Evolutionary conservation across 192 early-diverging fungal species (phyloP).

Genomic region (Coemansia sp.): DNA sequence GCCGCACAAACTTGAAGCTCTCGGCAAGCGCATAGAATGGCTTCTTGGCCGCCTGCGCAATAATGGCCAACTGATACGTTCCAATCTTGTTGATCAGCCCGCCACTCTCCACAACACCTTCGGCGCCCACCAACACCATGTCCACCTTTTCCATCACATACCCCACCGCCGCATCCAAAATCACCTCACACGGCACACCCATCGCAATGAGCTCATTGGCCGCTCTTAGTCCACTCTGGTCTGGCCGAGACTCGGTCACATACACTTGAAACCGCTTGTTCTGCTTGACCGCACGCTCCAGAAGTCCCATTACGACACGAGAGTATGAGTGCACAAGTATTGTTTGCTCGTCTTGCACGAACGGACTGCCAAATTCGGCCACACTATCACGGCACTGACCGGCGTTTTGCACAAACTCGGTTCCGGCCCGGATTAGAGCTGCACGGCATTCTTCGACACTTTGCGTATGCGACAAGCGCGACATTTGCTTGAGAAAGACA

Average conservation of each 20-base stretch:
- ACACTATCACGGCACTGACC: conserved; percentile 70
- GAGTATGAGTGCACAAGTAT: conserved; percentile 96
- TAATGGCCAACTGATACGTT: conserved; percentile 92
- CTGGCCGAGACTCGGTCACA: conserved; percentile 87
- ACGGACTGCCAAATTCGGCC: conserved; percentile 74
- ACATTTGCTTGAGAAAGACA: conserved; percentile 66
- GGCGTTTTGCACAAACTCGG: conserved; percentile 73
- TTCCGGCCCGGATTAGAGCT: conserved; percentile 67
- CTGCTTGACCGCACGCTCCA: conserved; percentile 67
- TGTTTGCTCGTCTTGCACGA: conserved; percentile 78
- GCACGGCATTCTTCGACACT: conserved; percentile 72
- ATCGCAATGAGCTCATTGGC: conserved; percentile 66
- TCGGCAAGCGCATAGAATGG: conserved; percentile 95
- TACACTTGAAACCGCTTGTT: conserved; percentile 91
- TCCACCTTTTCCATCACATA: conserved; percentile 96
- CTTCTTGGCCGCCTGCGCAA: conserved; percentile 92
- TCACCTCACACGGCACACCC: conserved; percentile 80
- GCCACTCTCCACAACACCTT: conserved; percentile 97
- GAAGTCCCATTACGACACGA: conserved; percentile 83
- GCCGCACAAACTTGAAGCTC: conserved; percentile 94
- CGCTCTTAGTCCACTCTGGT: conserved; percentile 58
- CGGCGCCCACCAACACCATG: conserved; percentile 94
- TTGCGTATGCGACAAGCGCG: conserved; percentile 39
- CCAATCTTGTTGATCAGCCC: conserved; percentile 97
- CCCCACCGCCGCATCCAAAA: conserved; percentile 89